Conservation (phyloP, 106 monocot species). For the Alisma plantagoaquatica region DNA sequence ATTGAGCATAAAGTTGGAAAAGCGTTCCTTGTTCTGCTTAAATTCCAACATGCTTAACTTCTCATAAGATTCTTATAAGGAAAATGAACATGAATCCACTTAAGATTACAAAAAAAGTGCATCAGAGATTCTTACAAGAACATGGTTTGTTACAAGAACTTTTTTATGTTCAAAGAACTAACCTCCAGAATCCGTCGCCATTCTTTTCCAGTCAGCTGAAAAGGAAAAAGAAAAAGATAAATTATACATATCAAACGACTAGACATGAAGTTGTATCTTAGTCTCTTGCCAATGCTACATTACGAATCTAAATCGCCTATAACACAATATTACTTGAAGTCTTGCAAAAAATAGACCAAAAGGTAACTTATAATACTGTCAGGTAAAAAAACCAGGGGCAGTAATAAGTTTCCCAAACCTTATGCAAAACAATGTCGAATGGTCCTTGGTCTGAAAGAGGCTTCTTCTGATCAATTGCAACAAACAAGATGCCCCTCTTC, state of each 20-base stretch:
- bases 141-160: too few species aligned
- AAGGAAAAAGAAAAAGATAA: neutral
- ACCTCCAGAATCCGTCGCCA: slow-evolving; percentile 88
- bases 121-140: too few species aligned
- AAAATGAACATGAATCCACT: neutral
- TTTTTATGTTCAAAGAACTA: slow-evolving; percentile 10
- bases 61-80: neutral
- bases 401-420: slow-evolving; percentile 29
- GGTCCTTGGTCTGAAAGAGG: slow-evolving; percentile 90
- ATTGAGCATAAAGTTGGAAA: neutral
- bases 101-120: neutral
- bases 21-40: neutral
- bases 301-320: too few species aligned
- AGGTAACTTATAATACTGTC: neutral
- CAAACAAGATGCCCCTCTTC: slow-evolving; percentile 85
- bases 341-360: too few species aligned
- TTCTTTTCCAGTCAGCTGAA: slow-evolving; percentile 63
- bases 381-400: neutral
- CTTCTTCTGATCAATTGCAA: slow-evolving; percentile 55
- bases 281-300: too few species aligned
- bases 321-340: too few species aligned
- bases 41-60: neutral
- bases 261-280: neutral
- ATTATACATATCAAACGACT: neutral
- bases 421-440: slow-evolving; percentile 82